These are phyloP conservation scores for Gymnopus androsaceus DNA, from an alignment of 1,284 basidiomycete species.

Conservation along the genomic window DNA sequence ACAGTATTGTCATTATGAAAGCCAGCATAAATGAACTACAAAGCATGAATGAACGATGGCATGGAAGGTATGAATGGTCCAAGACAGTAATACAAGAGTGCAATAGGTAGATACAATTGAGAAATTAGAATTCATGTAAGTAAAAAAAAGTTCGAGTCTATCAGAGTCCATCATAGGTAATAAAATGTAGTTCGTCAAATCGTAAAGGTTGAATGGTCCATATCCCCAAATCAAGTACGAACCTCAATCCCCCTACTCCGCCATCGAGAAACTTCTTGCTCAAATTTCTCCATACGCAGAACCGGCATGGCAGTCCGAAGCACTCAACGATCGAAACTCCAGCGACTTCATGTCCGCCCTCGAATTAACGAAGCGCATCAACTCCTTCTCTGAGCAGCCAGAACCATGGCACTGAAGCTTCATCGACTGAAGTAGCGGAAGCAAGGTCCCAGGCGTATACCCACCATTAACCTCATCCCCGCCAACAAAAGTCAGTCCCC, in stretches of 20 bases:
- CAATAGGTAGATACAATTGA: neutral
- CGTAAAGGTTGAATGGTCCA: no score
- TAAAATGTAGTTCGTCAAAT: no score
- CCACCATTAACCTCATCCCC: neutral
- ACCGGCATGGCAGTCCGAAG: neutral
- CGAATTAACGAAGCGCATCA: conserved; percentile 33
- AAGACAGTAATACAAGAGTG: no score
- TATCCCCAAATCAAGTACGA: neutral
- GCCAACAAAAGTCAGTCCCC: conserved; percentile 19
- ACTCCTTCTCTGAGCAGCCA: conserved; percentile 23
- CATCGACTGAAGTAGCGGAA: conserved; percentile 29
- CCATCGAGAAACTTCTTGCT: neutral
- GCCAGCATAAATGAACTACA: no score
- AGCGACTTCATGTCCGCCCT: conserved; percentile 19
- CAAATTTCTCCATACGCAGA: neutral
- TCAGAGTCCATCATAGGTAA: no score
- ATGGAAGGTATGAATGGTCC: no score
- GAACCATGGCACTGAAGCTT: conserved; percentile 36
- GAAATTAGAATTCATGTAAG: no score
- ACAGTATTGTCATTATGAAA: no score
- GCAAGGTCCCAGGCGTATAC: conserved; percentile 5
- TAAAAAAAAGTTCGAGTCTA: no score
- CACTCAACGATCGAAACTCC: neutral
- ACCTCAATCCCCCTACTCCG: neutral
- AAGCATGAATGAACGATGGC: no score